Percentiles rank a stretch among this genome's conserved stretches.
These are phyloP conservation scores for Paramecium octaurelia DNA, from an alignment of 73 alveolate species.

Conservation along the genomic window DNA sequence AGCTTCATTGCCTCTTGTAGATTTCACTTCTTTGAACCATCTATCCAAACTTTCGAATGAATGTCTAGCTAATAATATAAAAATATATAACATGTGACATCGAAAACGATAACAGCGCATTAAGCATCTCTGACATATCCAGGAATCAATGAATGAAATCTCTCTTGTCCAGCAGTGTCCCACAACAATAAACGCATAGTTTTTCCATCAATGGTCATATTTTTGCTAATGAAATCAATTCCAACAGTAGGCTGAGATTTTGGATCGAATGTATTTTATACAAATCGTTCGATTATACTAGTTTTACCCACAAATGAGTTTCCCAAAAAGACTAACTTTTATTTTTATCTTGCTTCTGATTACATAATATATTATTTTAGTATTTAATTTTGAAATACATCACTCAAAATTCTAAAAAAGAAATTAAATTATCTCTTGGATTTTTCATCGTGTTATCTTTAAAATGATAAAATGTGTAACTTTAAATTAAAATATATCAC, in stretches of 20 bases:
- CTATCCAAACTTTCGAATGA: conserved; percentile 78
- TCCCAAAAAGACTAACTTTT: conserved; percentile 48
- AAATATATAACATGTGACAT: conserved; percentile 41
- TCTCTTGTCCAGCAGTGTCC: conserved; percentile 72
- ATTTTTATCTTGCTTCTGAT: neutral
- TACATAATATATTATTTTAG: neutral
- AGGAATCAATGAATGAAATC: conserved; percentile 55
- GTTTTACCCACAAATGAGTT: conserved; percentile 65
- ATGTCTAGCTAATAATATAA: conserved; percentile 40
- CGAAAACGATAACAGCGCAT: conserved; percentile 54
- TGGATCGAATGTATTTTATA: conserved; percentile 43
- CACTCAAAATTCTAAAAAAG: neutral
- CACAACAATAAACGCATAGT: conserved; percentile 55
- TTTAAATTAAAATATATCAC: neutral
- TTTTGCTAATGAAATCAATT: conserved; percentile 45
- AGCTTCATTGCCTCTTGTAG: conserved; percentile 82
- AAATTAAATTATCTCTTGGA: too few species aligned
- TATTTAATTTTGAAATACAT: neutral
- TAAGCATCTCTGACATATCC: conserved; percentile 48
- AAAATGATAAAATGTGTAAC: neutral
- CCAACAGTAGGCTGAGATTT: conserved; percentile 63
- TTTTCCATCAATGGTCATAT: conserved; percentile 50
- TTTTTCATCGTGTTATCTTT: too few species aligned
- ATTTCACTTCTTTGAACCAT: conserved; percentile 81
- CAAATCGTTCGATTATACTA: conserved; percentile 54